These are phyloP conservation scores for Quercus agrifolia DNA, from an alignment of 306 rosid species.

Conservation along the genomic window DNA sequence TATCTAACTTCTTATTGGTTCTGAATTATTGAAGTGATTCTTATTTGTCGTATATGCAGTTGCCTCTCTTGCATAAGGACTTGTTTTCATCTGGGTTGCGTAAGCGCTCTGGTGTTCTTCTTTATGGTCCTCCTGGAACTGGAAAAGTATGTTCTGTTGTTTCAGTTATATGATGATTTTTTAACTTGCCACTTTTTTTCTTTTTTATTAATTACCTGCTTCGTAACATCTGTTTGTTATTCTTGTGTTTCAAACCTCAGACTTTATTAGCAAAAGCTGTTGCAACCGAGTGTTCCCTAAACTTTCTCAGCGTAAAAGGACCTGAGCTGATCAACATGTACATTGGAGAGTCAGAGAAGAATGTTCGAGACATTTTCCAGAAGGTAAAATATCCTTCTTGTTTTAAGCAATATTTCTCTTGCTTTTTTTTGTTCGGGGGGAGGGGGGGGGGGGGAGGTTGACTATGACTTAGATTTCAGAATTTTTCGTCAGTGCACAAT, in stretches of 20 bases:
- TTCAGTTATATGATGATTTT: constrained; percentile 7
- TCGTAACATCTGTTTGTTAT: constrained; percentile 1
- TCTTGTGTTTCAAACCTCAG: constrained; percentile 37
- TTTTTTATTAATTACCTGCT: constrained; percentile 7
- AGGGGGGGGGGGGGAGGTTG: too few relatives aligned
- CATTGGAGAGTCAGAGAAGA: constrained; percentile 98
- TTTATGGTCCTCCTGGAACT: constrained; percentile 96
- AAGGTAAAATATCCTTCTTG: constrained; percentile 49
- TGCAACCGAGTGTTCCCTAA: constrained; percentile 94
- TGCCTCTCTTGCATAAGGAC: constrained; percentile 93
- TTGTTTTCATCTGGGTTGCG: constrained; percentile 91
- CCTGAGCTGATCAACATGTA: constrained; percentile 97
- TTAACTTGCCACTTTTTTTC: background rate
- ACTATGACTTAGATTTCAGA: background rate
- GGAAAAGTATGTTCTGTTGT: constrained; percentile 66
- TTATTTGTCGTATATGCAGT: constrained; percentile 36
- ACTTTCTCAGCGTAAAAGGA: constrained; percentile 94
- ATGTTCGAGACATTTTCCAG: constrained; percentile 85
- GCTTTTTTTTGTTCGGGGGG: background rate
- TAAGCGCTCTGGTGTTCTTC: constrained; percentile 90
- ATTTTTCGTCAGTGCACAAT: background rate
- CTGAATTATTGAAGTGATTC: constrained; percentile 2
- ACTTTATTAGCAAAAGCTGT: constrained; percentile 96
- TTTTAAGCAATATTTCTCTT: constrained; percentile 19
- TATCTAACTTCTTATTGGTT: background rate